A percentile compares a stretch with the other conserved stretches of the same genome.
phyloP scores from a whole-genome alignment of 202 grass and related monocot species.

The Panicum virgatum region DNA sequence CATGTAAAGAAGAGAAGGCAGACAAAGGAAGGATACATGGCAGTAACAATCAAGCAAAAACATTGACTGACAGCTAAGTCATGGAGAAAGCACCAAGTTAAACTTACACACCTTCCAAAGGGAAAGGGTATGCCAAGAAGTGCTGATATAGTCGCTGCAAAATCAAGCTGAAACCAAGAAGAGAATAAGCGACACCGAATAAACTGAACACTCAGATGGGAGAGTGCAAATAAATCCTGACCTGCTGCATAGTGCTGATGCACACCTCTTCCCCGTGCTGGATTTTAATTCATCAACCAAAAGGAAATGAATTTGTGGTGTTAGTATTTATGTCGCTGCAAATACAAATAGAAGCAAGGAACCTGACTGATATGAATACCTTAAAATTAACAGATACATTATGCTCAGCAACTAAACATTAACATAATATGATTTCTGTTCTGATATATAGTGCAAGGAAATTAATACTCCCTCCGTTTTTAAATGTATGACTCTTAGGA shows the following conservation, averaged over 20 bases:
- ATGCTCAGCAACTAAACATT: conserved; percentile 17
- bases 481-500: not conserved
- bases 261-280: conserved; percentile 76
- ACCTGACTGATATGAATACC: conserved; percentile 13
- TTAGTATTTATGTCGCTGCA: conserved; percentile 17
- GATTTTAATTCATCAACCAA: conserved; percentile 45
- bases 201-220: conserved; percentile 34
- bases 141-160: conserved; percentile 88
- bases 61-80: conserved; percentile 25
- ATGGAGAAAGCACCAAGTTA: conserved; percentile 29
- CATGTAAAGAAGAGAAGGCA: conserved; percentile 8
- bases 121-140: conserved; percentile 96
- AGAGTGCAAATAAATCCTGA: conserved; percentile 40
- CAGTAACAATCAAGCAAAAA: conserved; percentile 30
- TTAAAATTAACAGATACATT: not conserved
- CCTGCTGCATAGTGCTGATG: conserved; percentile 87
- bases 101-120: conserved; percentile 80
- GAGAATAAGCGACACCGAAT: conserved; percentile 27
- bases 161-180: conserved; percentile 81
- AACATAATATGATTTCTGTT: conserved; percentile 9
- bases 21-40: not conserved
- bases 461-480: not conserved
- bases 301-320: conserved; percentile 27
- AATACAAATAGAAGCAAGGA: conserved; percentile 36
- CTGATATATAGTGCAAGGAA: not conserved